A percentile compares a stretch with the other conserved stretches of the same genome.
These are phyloP conservation scores for Ophiostoma piceae DNA, from an alignment of 2,329 filamentous ascomycete species.

Conservation along the genomic window DNA sequence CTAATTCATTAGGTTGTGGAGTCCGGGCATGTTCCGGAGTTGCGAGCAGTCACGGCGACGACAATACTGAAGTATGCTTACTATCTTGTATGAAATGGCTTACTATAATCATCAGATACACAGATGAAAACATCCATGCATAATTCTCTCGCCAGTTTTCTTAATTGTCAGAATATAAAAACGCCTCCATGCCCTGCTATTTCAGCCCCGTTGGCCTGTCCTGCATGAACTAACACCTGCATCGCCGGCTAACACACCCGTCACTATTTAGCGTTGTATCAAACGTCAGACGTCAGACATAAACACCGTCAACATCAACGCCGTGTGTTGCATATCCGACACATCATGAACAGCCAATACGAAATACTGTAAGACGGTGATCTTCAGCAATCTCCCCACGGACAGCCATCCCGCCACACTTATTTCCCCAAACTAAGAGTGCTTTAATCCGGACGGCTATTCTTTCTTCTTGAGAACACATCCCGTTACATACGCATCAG, in stretches of 20 bases:
- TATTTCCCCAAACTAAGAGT: background rate
- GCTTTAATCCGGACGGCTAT: background rate
- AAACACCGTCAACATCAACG: background rate
- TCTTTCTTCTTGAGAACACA: background rate
- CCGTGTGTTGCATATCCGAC: background rate
- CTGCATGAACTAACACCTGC: background rate
- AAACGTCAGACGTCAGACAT: background rate
- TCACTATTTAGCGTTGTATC: background rate
- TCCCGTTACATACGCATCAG: background rate
- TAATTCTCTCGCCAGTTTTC: too few relatives aligned
- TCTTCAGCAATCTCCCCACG: background rate
- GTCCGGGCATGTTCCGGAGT: background rate
- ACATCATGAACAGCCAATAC: background rate
- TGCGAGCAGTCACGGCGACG: background rate
- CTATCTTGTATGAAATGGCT: background rate
- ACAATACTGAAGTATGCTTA: background rate
- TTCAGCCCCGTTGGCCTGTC: background rate
- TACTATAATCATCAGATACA: background rate
- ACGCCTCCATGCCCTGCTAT: background rate
- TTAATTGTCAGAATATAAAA: background rate
- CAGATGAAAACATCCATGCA: background rate
- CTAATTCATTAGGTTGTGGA: background rate
- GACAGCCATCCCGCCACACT: background rate
- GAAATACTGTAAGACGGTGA: background rate
- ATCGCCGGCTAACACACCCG: background rate